Evolutionary conservation across 1,284 basidiomycete species (phyloP).

Genomic region (Heliocybe sulcata): DNA sequence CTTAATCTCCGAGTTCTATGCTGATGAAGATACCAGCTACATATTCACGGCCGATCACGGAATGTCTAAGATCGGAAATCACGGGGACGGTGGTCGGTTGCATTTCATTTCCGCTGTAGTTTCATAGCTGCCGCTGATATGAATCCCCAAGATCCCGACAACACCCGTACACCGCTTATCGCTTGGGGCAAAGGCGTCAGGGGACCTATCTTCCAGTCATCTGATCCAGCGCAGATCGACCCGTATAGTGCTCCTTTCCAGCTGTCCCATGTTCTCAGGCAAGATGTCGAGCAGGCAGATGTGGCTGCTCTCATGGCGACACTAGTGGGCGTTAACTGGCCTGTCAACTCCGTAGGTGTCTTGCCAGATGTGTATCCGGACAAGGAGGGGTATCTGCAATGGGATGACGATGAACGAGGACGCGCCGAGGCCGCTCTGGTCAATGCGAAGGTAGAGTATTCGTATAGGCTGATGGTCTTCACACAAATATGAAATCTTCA

Average conservation of each 20-base stretch:
- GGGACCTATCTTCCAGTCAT: constrained; percentile 42
- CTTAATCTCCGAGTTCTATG: constrained; percentile 61
- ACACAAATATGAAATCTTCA: not conserved
- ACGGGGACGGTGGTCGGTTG: constrained; percentile 76
- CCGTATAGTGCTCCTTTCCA: constrained; percentile 62
- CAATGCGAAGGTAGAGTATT: constrained; percentile 51
- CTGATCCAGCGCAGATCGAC: constrained; percentile 54
- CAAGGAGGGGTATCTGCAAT: constrained; percentile 44
- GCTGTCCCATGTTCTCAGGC: constrained; percentile 46
- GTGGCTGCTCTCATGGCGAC: constrained; percentile 75
- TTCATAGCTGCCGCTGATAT: constrained; percentile 6
- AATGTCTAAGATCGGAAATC: constrained; percentile 86
- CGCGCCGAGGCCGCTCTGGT: constrained; percentile 56
- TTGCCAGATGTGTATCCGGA: constrained; percentile 59
- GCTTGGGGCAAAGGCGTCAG: constrained; percentile 79
- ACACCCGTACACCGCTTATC: constrained; percentile 81
- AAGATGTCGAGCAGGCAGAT: constrained; percentile 83
- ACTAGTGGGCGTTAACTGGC: constrained; percentile 66
- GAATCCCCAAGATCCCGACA: constrained; percentile 65
- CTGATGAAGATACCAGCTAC: constrained; percentile 66
- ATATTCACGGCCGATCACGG: constrained; percentile 90
- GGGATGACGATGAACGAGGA: constrained; percentile 19
- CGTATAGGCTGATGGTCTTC: not conserved
- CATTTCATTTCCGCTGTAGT: constrained; percentile 1
- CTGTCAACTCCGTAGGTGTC: constrained; percentile 72